Evolutionary conservation across 257 asterid species (phyloP).

Genomic region (Solanum arcanum): DNA sequence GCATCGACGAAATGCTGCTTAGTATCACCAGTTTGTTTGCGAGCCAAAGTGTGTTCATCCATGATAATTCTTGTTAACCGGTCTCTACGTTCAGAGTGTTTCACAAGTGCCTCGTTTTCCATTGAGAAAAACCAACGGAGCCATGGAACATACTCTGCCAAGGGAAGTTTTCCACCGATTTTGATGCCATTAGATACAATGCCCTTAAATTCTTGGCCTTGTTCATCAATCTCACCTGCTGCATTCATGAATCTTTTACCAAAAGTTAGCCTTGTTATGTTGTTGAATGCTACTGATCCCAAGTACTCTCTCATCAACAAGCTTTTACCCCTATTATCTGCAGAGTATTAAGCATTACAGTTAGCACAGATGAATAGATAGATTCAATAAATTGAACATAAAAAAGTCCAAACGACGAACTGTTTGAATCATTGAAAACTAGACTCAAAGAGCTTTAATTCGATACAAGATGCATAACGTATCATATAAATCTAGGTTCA

Average conservation of each 20-base stretch:
- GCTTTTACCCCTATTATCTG: conserved; percentile 47
- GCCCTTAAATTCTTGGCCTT: conserved; percentile 67
- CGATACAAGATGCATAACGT: not conserved
- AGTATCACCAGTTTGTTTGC: conserved; percentile 50
- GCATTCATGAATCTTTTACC: conserved; percentile 71
- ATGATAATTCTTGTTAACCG: conserved; percentile 52
- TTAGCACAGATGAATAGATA: not conserved
- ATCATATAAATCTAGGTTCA: not conserved
- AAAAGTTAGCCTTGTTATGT: conserved; percentile 69
- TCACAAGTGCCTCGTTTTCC: conserved; percentile 34
- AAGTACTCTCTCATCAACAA: conserved; percentile 53
- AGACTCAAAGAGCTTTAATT: not conserved
- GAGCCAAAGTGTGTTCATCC: conserved; percentile 73
- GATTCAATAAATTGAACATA: not conserved
- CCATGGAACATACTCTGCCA: conserved; percentile 58
- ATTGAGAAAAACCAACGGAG: conserved; percentile 45
- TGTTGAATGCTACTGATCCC: conserved; percentile 70
- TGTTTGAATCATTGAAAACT: not conserved
- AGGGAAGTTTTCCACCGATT: conserved; percentile 44
- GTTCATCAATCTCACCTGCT: conserved; percentile 44
- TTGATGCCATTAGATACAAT: conserved; percentile 45
- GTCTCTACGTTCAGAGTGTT: conserved; percentile 39
- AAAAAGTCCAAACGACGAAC: not conserved
- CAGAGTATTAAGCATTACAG: not conserved
- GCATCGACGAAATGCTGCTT: conserved; percentile 85